phyloP scores from a whole-genome alignment of 2,329 filamentous ascomycete species.

The Diaporthe destruens region DNA sequence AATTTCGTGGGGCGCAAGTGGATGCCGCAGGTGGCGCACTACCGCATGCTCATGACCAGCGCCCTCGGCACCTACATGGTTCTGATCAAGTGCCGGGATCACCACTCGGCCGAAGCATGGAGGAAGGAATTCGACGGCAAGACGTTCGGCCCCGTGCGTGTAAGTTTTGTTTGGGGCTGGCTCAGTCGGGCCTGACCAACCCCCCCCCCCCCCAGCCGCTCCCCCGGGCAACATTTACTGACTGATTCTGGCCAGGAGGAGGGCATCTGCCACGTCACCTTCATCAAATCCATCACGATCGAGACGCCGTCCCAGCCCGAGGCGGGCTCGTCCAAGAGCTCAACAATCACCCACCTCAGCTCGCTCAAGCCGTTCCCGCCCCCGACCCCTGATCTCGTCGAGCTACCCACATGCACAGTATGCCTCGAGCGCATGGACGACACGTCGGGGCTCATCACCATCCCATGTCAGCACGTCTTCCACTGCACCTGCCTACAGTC shows the following conservation, averaged over 20 bases:
- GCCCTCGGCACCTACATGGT: conserved; percentile 94
- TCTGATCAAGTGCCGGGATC: conserved; percentile 90
- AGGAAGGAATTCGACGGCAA: conserved; percentile 91
- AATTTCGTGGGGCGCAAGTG: conserved; percentile 93
- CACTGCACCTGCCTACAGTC: conserved; percentile 96
- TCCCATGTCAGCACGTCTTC: conserved; percentile 97
- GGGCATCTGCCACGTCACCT: conserved; percentile 88
- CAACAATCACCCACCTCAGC: conserved; percentile 54
- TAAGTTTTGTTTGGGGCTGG: conserved; percentile 52
- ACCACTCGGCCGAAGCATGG: conserved; percentile 81
- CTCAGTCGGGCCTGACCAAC: conserved; percentile 39
- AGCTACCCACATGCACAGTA: conserved; percentile 95
- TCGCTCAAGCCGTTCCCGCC: conserved; percentile 72
- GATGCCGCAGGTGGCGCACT: conserved; percentile 88
- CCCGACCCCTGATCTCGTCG: conserved; percentile 84
- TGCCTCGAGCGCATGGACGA: conserved; percentile 99
- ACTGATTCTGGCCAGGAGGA: conserved; percentile 72
- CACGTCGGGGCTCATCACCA: conserved; percentile 93
- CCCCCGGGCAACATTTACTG: conserved; percentile 42
- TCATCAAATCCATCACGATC: conserved; percentile 92
- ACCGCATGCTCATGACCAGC: conserved; percentile 92
- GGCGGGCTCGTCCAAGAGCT: conserved; percentile 44
- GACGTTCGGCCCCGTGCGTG: conserved; percentile 92
- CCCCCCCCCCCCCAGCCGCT: too few relatives aligned
- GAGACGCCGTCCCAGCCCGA: conserved; percentile 71